Conservation (phyloP, 1,139 yeast species). For the Protomyces gravidus region DNA sequence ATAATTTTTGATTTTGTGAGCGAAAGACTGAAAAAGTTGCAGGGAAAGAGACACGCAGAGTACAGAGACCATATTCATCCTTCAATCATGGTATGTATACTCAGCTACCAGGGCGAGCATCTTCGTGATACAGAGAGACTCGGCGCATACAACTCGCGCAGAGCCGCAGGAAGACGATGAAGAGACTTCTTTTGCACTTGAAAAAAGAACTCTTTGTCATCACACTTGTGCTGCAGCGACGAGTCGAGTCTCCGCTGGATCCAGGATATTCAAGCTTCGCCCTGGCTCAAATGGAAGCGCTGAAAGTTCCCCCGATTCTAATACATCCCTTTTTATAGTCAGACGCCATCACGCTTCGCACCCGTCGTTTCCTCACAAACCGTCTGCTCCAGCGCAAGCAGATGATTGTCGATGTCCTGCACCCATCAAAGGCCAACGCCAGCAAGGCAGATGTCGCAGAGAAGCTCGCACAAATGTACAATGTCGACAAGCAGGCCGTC, state of each 20-base stretch:
- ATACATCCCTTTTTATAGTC: constrained; percentile 22
- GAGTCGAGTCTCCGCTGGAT: background rate
- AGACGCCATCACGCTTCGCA: constrained; percentile 28
- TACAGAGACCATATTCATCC: background rate
- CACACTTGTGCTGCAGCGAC: background rate
- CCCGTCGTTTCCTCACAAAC: constrained; percentile 76
- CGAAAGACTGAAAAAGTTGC: background rate
- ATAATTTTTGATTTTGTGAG: background rate
- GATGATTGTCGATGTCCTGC: constrained; percentile 98
- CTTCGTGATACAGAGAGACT: background rate
- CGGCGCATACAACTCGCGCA: background rate
- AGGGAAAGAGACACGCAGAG: background rate
- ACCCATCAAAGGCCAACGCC: constrained; percentile 99
- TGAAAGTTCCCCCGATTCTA: background rate
- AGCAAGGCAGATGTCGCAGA: constrained; percentile 99
- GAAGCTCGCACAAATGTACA: constrained; percentile 92
- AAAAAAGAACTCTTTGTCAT: background rate
- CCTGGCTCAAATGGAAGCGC: constrained; percentile 3
- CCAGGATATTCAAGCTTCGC: background rate
- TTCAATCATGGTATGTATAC: background rate
- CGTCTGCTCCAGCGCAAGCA: constrained; percentile 99
- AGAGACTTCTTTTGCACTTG: no score
- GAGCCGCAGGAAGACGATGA: background rate
- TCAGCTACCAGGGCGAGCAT: constrained; percentile 4
- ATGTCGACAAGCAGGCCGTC: constrained; percentile 96